phyloP scores from a whole-genome alignment of 768 basidiomycete genomes.

The Mycena belliarum region DNA sequence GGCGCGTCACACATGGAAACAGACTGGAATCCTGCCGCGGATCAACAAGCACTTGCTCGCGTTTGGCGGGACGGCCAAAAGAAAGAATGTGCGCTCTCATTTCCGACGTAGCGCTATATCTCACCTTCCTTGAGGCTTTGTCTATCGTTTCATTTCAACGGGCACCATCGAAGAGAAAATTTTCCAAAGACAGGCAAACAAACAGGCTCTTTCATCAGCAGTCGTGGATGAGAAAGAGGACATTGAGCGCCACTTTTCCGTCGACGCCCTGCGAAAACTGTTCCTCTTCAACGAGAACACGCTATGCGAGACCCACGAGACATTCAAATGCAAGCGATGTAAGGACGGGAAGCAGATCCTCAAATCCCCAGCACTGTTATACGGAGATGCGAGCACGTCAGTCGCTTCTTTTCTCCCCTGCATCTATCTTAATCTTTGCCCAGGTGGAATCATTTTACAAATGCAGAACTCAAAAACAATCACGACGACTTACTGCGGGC shows the following conservation, averaged over 20 bases:
- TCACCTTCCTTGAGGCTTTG: conserved; percentile 65
- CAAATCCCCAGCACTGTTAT: conserved; percentile 85
- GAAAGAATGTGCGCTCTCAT: conserved; percentile 82
- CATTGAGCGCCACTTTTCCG: conserved; percentile 91
- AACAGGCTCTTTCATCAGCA: conserved; percentile 95
- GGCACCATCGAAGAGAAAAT: conserved; percentile 99
- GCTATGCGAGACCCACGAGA: conserved; percentile 93
- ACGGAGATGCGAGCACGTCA: conserved; percentile 97
- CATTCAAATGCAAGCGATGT: conserved; percentile 95
- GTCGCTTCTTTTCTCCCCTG: conserved; percentile 33
- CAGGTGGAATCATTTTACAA: conserved; percentile 98
- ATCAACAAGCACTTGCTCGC: conserved; percentile 96
- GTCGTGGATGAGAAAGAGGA: conserved; percentile 98
- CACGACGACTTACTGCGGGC: conserved; percentile 95
- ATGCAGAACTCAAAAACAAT: conserved; percentile 81
- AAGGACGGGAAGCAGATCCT: conserved; percentile 80
- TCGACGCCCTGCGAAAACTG: conserved; percentile 84
- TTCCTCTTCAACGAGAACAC: conserved; percentile 91
- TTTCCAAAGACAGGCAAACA: conserved; percentile 95
- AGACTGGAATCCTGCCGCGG: conserved; percentile 99
- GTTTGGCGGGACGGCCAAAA: conserved; percentile 99
- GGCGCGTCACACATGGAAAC: neutral
- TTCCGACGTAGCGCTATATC: neutral
- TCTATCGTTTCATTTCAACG: conserved; percentile 96
- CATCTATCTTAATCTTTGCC: neutral